A percentile compares a stretch with the other conserved stretches of the same genome.
These are phyloP conservation scores for Henckelia pumila DNA, from an alignment of 257 asterid genomes.

Conservation along the genomic window DNA sequence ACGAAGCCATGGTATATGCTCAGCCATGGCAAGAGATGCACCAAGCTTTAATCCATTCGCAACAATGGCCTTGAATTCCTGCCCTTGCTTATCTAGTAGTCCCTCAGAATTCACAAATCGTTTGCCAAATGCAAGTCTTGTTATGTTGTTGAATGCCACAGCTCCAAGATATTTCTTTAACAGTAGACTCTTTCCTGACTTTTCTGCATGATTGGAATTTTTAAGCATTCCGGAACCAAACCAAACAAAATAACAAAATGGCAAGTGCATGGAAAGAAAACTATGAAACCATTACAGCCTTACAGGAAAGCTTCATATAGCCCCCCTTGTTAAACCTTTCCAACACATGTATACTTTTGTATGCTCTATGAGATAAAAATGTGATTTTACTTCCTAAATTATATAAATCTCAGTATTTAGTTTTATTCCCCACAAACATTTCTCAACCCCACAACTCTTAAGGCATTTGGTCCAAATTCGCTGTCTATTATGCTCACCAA, in stretches of 20 bases:
- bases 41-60: slow-evolving; percentile 63
- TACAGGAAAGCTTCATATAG: background rate
- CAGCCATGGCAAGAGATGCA: slow-evolving; percentile 65
- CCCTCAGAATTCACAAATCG: slow-evolving; percentile 59
- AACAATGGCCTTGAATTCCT: slow-evolving; percentile 65
- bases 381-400: no score
- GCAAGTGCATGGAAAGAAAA: background rate
- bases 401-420: no score
- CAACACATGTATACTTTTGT: no score
- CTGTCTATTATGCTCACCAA: slow-evolving; percentile 13
- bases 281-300: background rate
- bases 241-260: background rate
- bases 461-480: background rate
- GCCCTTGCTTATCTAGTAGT: slow-evolving; percentile 59
- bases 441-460: background rate
- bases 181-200: slow-evolving; percentile 44
- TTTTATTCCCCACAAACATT: no score
- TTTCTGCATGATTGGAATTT: slow-evolving; percentile 34
- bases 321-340: no score
- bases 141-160: slow-evolving; percentile 71
- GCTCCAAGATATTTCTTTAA: slow-evolving; percentile 64
- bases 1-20: slow-evolving; percentile 79
- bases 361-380: no score
- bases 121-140: slow-evolving; percentile 72
- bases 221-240: background rate